Base-by-base conservation (phyloP, 768 basidiomycete genomes). In the Rhodotorula paludigena region DNA sequence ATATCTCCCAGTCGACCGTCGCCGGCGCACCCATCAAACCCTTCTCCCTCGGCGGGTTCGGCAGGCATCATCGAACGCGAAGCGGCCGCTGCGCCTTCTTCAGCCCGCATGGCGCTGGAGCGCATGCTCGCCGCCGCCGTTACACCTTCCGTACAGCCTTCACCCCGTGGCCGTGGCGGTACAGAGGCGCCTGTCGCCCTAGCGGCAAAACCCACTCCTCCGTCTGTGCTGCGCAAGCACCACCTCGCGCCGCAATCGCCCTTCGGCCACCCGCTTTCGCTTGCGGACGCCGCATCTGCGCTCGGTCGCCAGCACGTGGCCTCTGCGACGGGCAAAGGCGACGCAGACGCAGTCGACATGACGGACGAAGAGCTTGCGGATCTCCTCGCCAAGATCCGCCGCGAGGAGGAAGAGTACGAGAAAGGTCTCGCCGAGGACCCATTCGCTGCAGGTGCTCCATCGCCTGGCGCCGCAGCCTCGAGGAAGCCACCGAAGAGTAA, bases 251-350 rank as follows among this genome's bases (percentile, higher is more conserved):
- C 44, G 10, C 18, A 21, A n/a, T 63, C 61, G 20, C 61, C 61
- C 2, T 54, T 56, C 36, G 53, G 33, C 52, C 61, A 63, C 61
- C 61, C 61, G 5, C 61, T 63, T 54, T 63, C 61, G 5, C 33
- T 56, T 45, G 61, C 45, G 33, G 61, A 54, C 28, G 20, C 1
- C 8, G 35, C 28, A 23, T n/a, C n/a, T n/a, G n/a, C n/a, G n/a
- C n/a, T n/a, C n/a, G n/a, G n/a, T n/a, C n/a, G n/a, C n/a, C n/a
- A n/a, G n/a, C n/a, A n/a, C n/a, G 48, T 28, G 12, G 38, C 28
- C 32, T 33, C 21, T 2, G 52, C 32, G 1, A 7, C 38, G 1
- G 5, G 28, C 0, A 6, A 32, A 23, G 15, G 32, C 33, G 32
- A 25, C 5, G 16, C 30, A 6, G 30, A 32, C 11, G 18, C 44